These are phyloP conservation scores for Incumbomyces lentus DNA, from an alignment of 2,329 filamentous ascomycete genomes.

Conservation along the genomic window DNA sequence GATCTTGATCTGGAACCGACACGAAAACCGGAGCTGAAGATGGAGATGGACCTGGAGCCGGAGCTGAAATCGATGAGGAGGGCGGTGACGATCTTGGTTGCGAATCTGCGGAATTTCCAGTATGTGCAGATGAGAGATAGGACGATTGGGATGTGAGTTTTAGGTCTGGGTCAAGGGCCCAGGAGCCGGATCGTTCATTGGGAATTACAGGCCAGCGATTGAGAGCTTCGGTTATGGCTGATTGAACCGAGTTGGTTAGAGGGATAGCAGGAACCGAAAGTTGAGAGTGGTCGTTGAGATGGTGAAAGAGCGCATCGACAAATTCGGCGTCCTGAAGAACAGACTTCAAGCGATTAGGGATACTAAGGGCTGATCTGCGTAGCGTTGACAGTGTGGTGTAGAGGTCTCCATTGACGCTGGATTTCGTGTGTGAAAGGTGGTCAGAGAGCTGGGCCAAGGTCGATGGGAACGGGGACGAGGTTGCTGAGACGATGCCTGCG, in stretches of 20 bases:
- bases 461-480: constrained; percentile 12
- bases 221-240: constrained; percentile 25
- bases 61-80: background rate
- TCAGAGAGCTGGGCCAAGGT: constrained; percentile 12
- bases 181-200: constrained; percentile 91
- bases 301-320: constrained; percentile 46
- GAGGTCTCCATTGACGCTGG: constrained; percentile 6
- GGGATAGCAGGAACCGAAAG: constrained; percentile 5
- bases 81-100: background rate
- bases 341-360: constrained; percentile 71
- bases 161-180: constrained; percentile 57
- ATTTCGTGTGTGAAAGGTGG: constrained; percentile 11
- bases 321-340: constrained; percentile 69
- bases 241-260: constrained; percentile 4
- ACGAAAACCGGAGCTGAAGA: background rate
- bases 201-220: constrained; percentile 61
- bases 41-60: background rate
- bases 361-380: constrained; percentile 64
- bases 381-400: constrained; percentile 56
- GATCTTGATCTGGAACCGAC: constrained; percentile 46
- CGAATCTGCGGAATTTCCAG: too few species aligned
- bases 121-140: background rate
- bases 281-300: constrained; percentile 31
- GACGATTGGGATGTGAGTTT: constrained; percentile 17
- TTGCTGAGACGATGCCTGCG: background rate